Evolutionary conservation across 1,284 basidiomycete species (phyloP).

Genomic region (Ceratorhiza oryzae-sativae): DNA sequence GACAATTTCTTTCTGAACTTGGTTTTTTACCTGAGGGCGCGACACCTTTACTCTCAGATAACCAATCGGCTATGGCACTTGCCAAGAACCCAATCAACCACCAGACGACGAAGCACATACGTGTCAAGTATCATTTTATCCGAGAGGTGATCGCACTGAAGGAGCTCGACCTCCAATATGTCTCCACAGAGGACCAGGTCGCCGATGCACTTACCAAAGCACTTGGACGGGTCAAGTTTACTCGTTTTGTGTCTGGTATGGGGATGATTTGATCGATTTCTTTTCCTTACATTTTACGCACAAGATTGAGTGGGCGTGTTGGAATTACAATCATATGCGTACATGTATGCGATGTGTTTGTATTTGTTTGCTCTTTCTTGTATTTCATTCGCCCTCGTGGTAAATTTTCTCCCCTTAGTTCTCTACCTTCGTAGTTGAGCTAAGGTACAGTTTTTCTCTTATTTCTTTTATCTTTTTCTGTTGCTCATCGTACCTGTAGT

Average conservation of each 20-base stretch:
- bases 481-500: not conserved
- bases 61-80: slow-evolving; percentile 45
- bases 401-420: not conserved
- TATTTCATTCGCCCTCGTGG: not conserved
- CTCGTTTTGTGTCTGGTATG: not conserved
- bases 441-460: not conserved
- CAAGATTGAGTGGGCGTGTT: not conserved
- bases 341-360: not conserved
- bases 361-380: not conserved
- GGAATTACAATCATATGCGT: not conserved
- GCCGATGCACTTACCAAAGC: slow-evolving; percentile 57
- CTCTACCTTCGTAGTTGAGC: not conserved
- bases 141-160: slow-evolving; percentile 48
- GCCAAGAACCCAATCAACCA: slow-evolving; percentile 46
- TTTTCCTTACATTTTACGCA: not conserved
- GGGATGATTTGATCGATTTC: not conserved
- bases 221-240: slow-evolving; percentile 42
- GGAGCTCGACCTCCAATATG: slow-evolving; percentile 49
- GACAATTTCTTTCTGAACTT: slow-evolving; percentile 38
- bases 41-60: slow-evolving; percentile 45
- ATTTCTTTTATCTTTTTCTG: not conserved
- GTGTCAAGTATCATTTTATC: slow-evolving; percentile 47
- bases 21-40: not conserved
- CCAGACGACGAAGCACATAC: slow-evolving; percentile 48
- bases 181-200: slow-evolving; percentile 49